Conservation (phyloP, 2,329 filamentous ascomycete genomes). For the Niveomyces coronatus region DNA sequence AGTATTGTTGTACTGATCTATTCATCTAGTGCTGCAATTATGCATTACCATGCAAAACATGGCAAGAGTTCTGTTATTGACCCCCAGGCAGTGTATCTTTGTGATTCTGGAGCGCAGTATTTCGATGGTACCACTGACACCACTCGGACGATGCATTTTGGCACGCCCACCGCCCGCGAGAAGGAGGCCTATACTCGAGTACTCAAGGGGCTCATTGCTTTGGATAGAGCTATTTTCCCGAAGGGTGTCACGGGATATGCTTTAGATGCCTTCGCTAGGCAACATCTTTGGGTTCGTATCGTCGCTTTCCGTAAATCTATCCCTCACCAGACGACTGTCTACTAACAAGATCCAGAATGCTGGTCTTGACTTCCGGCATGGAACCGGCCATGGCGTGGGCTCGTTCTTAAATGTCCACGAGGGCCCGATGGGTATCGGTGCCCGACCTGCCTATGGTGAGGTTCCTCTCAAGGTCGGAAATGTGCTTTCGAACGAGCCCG, state of each 20-base stretch:
- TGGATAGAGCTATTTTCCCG: conserved; percentile 80
- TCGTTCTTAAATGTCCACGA: conserved; percentile 96
- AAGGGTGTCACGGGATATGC: conserved; percentile 94
- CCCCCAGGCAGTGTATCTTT: conserved; percentile 78
- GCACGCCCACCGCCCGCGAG: conserved; percentile 71
- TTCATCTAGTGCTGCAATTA: conserved; percentile 68
- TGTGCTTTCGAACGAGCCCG: conserved; percentile 90
- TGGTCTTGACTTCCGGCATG: conserved; percentile 90
- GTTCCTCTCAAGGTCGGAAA: conserved; percentile 85
- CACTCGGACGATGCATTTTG: conserved; percentile 88
- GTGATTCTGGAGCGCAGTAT: conserved; percentile 96
- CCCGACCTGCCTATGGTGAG: conserved; percentile 81
- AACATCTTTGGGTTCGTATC: conserved; percentile 68
- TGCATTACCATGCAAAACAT: conserved; percentile 86
- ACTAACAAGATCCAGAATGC: conserved; percentile 30
- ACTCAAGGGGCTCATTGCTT: conserved; percentile 82
- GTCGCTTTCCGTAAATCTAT: too few species aligned
- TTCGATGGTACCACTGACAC: conserved; percentile 93
- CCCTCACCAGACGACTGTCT: conserved; percentile 11
- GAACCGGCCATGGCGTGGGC: conserved; percentile 91
- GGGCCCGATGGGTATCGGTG: conserved; percentile 92
- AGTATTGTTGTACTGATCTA: conserved; percentile 6
- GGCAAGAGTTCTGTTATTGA: conserved; percentile 77
- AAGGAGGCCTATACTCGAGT: conserved; percentile 88
- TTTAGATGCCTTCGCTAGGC: conserved; percentile 76